Evolutionary conservation across 371 early-diverging fungal species (phyloP).

Genomic region (Parasitella parasitica): DNA sequence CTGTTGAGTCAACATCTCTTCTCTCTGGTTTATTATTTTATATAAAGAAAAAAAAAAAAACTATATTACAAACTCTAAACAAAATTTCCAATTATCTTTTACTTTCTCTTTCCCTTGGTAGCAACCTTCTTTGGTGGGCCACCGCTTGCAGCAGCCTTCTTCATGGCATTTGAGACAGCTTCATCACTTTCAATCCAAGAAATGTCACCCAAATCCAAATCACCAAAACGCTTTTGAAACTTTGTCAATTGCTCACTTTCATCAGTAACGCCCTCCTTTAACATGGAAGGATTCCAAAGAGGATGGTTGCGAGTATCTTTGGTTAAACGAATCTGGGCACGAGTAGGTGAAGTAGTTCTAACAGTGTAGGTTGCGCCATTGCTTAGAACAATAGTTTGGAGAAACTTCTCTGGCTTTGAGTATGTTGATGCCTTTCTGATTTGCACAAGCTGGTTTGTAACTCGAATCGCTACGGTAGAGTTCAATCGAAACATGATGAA

Average conservation of each 20-base stretch:
- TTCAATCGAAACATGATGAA: neutral
- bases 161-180: conserved; percentile 44
- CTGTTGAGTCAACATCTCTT: too few relatives aligned
- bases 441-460: conserved; percentile 7
- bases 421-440: conserved; percentile 12
- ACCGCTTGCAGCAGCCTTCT: conserved; percentile 44
- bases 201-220: conserved; percentile 55
- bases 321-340: conserved; percentile 77
- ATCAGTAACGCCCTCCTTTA: conserved; percentile 56
- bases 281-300: conserved; percentile 86
- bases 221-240: conserved; percentile 77
- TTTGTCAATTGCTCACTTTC: conserved; percentile 74
- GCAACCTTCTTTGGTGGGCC: conserved; percentile 28
- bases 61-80: conserved; percentile 1
- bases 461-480: neutral
- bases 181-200: conserved; percentile 51
- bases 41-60: neutral
- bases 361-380: conserved; percentile 88
- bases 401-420: conserved; percentile 68
- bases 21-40: neutral
- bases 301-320: conserved; percentile 92
- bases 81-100: conserved; percentile 3
- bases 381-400: conserved; percentile 83
- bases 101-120: conserved; percentile 43
- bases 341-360: conserved; percentile 81